phyloP scores from a whole-genome alignment of 768 basidiomycete genomes.

The Kwoniella sp. region DNA sequence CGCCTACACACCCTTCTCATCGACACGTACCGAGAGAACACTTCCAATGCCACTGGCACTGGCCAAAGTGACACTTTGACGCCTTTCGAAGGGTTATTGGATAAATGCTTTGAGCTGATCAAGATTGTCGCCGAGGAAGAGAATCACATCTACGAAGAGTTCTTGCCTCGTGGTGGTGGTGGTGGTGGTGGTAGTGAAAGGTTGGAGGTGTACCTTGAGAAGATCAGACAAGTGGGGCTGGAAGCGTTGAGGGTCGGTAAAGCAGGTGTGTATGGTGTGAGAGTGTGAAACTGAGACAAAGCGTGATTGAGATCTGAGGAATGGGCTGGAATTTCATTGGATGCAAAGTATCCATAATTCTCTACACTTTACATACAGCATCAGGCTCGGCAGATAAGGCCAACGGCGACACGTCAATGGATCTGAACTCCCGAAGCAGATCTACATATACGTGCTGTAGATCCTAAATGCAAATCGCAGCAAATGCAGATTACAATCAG shows the following conservation, averaged over 20 bases:
- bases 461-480: no score
- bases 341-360: no score
- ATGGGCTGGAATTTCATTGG: no score
- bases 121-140: constrained; percentile 86
- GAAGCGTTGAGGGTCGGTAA: constrained; percentile 63
- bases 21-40: neutral
- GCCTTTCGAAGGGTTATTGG: constrained; percentile 67
- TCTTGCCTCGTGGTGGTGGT: constrained; percentile 59
- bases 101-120: constrained; percentile 72
- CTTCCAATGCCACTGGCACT: neutral
- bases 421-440: no score
- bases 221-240: constrained; percentile 72
- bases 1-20: constrained; percentile 73
- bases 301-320: no score
- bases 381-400: no score
- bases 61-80: neutral
- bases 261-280: constrained; percentile 32
- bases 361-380: no score
- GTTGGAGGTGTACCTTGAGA: constrained; percentile 72
- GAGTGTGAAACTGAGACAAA: no score
- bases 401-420: no score
- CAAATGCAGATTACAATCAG: no score
- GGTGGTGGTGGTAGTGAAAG: constrained; percentile 62
- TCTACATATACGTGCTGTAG: no score
- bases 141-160: constrained; percentile 82